These are phyloP conservation scores for Paralagenidium karlingii DNA, from an alignment of 352 stramenopile genomes.

Conservation along the genomic window DNA sequence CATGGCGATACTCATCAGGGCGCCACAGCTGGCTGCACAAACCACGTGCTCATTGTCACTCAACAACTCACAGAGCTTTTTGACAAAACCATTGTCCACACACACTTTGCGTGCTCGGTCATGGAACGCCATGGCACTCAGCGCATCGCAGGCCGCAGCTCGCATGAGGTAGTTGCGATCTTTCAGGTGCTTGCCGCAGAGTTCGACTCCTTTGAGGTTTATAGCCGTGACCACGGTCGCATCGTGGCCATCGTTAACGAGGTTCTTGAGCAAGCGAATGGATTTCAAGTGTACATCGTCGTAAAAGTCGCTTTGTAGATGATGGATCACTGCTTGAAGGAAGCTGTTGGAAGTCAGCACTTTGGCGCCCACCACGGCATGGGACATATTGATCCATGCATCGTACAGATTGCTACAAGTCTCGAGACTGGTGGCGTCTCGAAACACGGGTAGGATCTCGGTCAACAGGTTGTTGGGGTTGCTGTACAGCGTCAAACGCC, in stretches of 20 bases:
- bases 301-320: conserved; percentile 20
- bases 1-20: conserved; percentile 50
- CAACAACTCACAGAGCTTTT: conserved; percentile 44
- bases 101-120: conserved; percentile 43
- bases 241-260: conserved; percentile 50
- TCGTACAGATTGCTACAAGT: conserved; percentile 38
- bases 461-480: conserved; percentile 19
- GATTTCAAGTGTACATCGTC: conserved; percentile 23
- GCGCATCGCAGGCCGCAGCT: conserved; percentile 33
- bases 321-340: conserved; percentile 26
- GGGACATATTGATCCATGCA: conserved; percentile 21
- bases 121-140: conserved; percentile 35
- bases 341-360: conserved; percentile 32
- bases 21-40: conserved; percentile 25
- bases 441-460: conserved; percentile 28
- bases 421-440: conserved; percentile 7
- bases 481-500: conserved; percentile 21
- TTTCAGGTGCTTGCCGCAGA: conserved; percentile 25
- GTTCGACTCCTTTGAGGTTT: conserved; percentile 30
- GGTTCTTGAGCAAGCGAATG: conserved; percentile 42
- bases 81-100: conserved; percentile 35
- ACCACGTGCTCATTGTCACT: conserved; percentile 41
- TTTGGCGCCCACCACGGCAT: conserved; percentile 27
- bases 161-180: conserved; percentile 20
- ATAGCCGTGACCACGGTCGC: conserved; percentile 30